These are phyloP conservation scores for Phytophthora cactorum DNA, from an alignment of 352 stramenopile species.

Conservation along the genomic window DNA sequence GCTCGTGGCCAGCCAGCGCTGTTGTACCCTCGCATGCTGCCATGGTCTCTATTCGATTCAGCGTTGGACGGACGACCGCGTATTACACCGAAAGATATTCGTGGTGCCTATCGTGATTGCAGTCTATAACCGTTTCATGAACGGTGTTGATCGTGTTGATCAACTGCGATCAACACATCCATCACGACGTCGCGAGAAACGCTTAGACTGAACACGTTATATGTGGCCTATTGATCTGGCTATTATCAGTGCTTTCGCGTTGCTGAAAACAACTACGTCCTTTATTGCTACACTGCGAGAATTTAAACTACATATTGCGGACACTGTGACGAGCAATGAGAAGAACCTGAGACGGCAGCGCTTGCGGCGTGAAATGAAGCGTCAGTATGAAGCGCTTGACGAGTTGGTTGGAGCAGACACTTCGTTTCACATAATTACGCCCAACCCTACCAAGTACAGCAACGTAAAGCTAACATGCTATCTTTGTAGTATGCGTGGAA, in stretches of 20 bases:
- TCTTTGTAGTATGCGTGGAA: conserved; percentile 9
- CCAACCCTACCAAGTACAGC: not conserved
- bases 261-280: not conserved
- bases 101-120: conserved; percentile 4
- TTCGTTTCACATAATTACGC: not conserved
- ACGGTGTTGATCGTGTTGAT: conserved; percentile 13
- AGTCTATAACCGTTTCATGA: conserved; percentile 11
- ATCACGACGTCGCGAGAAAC: not conserved
- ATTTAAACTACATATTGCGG: not conserved
- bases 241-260: conserved; percentile 4
- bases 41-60: conserved; percentile 10
- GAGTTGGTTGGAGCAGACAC: conserved; percentile 1
- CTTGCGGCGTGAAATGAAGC: not conserved
- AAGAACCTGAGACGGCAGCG: not conserved
- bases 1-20: conserved; percentile 19
- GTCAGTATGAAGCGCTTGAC: not conserved
- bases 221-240: conserved; percentile 1
- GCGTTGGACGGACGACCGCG: not conserved
- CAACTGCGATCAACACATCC: conserved; percentile 4
- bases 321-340: not conserved
- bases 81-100: conserved; percentile 3
- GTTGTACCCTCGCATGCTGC: conserved; percentile 19
- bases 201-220: not conserved
- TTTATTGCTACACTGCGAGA: too few species aligned
- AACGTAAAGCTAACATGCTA: conserved; percentile 12